Evolutionary conservation across 768 basidiomycete genomes (phyloP).

Genomic region (Panellus pusillus): DNA sequence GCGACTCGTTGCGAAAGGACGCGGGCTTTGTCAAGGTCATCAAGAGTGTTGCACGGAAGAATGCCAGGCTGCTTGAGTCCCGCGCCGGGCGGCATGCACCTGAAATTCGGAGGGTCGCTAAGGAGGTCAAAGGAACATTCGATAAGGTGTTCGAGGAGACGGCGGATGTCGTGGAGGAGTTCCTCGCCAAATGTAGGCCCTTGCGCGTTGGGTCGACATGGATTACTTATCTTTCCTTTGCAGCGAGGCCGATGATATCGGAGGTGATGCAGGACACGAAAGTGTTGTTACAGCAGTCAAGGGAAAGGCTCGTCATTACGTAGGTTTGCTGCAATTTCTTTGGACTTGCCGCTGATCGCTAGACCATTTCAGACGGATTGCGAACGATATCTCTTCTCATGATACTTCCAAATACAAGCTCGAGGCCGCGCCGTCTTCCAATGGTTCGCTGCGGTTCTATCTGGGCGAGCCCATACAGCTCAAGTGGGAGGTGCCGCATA

Average conservation of each 20-base stretch:
- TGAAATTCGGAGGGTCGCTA: conserved; percentile 75
- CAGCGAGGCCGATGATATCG: conserved; percentile 85
- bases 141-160: conserved; percentile 97
- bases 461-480: conserved; percentile 89
- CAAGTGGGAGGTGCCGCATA: conserved; percentile 82
- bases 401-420: conserved; percentile 81
- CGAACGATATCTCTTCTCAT: conserved; percentile 76
- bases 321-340: conserved; percentile 38
- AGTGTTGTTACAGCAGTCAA: conserved; percentile 83
- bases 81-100: conserved; percentile 81
- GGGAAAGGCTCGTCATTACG: conserved; percentile 92
- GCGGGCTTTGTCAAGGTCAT: conserved; percentile 99
- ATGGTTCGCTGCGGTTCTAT: conserved; percentile 66
- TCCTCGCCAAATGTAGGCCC: conserved; percentile 80
- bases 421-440: conserved; percentile 52
- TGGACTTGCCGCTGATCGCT: conserved; percentile 1
- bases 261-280: conserved; percentile 95
- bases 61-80: conserved; percentile 72
- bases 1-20: conserved; percentile 89
- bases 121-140: conserved; percentile 91
- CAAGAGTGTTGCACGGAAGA: conserved; percentile 86
- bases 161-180: conserved; percentile 89
- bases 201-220: conserved; percentile 4
- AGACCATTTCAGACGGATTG: conserved; percentile 61
- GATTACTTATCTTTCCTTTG: conserved; percentile 8